These are phyloP conservation scores for Evernia prunastri DNA, from an alignment of 495 filamentous ascomycete species.

Conservation along the genomic window DNA sequence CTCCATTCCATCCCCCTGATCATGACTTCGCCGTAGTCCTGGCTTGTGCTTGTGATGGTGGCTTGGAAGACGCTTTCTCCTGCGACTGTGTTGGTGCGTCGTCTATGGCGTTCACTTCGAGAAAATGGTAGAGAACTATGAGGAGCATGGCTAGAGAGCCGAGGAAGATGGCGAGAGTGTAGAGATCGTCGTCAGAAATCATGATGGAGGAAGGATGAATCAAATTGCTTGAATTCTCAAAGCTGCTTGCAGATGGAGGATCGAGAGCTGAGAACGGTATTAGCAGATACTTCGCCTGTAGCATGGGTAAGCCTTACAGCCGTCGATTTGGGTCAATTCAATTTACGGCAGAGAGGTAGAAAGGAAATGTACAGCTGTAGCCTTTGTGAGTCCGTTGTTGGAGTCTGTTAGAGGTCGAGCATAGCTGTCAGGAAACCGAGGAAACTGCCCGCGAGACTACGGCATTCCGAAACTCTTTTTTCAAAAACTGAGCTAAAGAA, in stretches of 20 bases:
- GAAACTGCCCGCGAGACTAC: background rate
- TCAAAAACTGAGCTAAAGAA: background rate
- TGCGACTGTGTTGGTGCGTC: conserved; percentile 27
- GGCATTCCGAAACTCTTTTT: background rate
- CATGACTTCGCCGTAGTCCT: conserved; percentile 13
- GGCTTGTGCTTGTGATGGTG: conserved; percentile 9
- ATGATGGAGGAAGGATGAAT: conserved; percentile 36
- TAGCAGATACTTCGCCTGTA: background rate
- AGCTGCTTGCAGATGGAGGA: background rate
- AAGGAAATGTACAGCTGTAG: background rate
- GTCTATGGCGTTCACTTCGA: conserved; percentile 83
- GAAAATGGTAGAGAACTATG: conserved; percentile 92
- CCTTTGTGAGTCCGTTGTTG: background rate
- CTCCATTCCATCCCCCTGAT: background rate
- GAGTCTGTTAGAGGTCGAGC: background rate
- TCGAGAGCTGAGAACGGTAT: background rate
- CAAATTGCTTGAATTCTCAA: background rate
- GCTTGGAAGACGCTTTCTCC: conserved; percentile 3
- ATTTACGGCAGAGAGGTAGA: background rate
- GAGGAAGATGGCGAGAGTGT: conserved; percentile 79
- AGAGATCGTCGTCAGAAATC: conserved; percentile 80
- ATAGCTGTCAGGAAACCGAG: background rate
- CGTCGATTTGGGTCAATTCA: background rate
- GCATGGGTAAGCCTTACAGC: background rate
- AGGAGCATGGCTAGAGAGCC: conserved; percentile 88